A percentile compares a stretch with the other conserved stretches of the same genome.
These are phyloP conservation scores for Spergularia azorica DNA, from an alignment of 179 eudicot species.

Conservation along the genomic window DNA sequence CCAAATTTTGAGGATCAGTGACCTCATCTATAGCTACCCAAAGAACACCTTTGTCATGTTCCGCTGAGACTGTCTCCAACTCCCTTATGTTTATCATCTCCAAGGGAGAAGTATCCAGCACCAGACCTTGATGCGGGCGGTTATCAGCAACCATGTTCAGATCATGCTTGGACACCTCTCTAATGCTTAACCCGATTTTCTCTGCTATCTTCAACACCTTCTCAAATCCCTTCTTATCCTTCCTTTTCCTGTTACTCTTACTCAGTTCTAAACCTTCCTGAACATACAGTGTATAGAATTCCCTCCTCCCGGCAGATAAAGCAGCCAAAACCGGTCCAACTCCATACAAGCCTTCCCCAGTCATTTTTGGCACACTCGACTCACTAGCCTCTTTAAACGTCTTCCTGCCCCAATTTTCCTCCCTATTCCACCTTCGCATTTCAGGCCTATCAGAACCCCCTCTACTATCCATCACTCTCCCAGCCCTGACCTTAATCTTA, in stretches of 20 bases:
- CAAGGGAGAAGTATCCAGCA: conserved; percentile 90
- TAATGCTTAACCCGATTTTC: conserved; percentile 55
- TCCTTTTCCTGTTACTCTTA: conserved; percentile 70
- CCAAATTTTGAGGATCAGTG: conserved; percentile 94
- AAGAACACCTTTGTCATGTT: conserved; percentile 52
- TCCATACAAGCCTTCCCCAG: conserved; percentile 93
- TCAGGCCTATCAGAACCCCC: conserved; percentile 46
- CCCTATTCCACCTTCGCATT: conserved; percentile 46
- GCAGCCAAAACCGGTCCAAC: conserved; percentile 98
- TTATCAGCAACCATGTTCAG: conserved; percentile 87
- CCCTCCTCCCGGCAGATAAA: conserved; percentile 79
- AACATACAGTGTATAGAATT: conserved; percentile 69
- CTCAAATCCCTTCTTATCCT: conserved; percentile 95
- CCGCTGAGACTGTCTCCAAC: conserved; percentile 56
- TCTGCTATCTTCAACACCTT: conserved; percentile 74
- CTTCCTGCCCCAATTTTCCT: conserved; percentile 72
- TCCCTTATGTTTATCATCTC: conserved; percentile 81
- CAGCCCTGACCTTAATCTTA: conserved; percentile 50
- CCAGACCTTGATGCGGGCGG: conserved; percentile 98
- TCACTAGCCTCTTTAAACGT: conserved; percentile 77
- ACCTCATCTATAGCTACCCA: conserved; percentile 99
- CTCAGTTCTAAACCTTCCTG: conserved; percentile 87
- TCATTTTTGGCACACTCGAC: conserved; percentile 77
- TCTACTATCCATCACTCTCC: conserved; percentile 38
- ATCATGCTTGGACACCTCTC: conserved; percentile 87